Conservation (phyloP, 2,329 filamentous ascomycete genomes). For the Pseudopyrenochaeta lycopersici region DNA sequence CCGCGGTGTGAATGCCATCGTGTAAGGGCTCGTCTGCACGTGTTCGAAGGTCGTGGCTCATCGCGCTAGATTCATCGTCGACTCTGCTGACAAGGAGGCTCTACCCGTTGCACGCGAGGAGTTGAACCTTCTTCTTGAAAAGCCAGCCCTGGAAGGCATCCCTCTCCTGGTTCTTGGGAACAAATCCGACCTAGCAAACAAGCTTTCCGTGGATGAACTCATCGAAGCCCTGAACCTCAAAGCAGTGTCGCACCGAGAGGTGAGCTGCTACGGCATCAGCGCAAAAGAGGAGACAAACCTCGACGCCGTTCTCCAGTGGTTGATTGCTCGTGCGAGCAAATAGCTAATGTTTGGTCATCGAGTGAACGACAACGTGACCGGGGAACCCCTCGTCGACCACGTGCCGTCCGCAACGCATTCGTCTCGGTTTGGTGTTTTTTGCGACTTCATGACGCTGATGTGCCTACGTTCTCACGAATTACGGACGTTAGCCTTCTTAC, state of each 20-base stretch:
- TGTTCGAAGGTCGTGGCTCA: constrained; percentile 32
- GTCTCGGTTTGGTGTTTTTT: constrained; percentile 28
- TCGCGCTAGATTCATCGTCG: constrained; percentile 81
- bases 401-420: constrained; percentile 30
- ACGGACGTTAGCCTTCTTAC: constrained; percentile 52
- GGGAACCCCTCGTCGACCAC: constrained; percentile 22
- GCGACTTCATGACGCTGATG: constrained; percentile 44
- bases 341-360: constrained; percentile 29
- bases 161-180: constrained; percentile 94
- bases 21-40: constrained; percentile 62
- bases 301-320: constrained; percentile 94
- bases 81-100: constrained; percentile 85
- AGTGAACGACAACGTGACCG: constrained; percentile 36
- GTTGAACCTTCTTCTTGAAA: constrained; percentile 86
- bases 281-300: constrained; percentile 99
- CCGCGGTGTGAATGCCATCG: constrained; percentile 94
- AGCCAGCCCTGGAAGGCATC: constrained; percentile 85
- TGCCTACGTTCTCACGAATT: constrained; percentile 47
- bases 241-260: constrained; percentile 87
- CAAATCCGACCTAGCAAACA: constrained; percentile 93
- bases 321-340: constrained; percentile 82
- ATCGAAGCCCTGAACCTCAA: constrained; percentile 94
- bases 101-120: constrained; percentile 90
- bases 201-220: constrained; percentile 90
- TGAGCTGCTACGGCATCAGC: constrained; percentile 98